Conservation (phyloP, 306 rosid species). For the Cicer chorassanicum region DNA sequence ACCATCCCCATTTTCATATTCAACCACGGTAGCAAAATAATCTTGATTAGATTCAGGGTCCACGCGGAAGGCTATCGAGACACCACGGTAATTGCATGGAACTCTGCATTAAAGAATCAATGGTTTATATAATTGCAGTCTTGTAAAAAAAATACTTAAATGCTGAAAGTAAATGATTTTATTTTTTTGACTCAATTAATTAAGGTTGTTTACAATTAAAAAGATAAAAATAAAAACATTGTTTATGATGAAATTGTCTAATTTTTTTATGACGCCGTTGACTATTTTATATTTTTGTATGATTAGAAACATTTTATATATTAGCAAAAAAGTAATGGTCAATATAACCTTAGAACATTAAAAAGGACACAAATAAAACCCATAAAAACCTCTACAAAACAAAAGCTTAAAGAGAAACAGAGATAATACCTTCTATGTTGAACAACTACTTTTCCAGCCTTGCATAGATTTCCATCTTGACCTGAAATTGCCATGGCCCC, state of each 20-base stretch:
- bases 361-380: background rate
- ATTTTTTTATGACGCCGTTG: too few species aligned
- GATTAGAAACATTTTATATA: too few species aligned
- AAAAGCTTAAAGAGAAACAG: background rate
- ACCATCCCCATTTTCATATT: constrained; percentile 71
- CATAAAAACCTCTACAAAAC: background rate
- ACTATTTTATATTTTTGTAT: too few species aligned
- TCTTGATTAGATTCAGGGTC: constrained; percentile 63
- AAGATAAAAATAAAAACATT: background rate
- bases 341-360: background rate
- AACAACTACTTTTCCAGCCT: constrained; percentile 59
- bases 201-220: background rate
- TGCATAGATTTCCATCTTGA: constrained; percentile 50
- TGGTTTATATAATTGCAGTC: background rate
- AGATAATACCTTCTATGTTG: constrained; percentile 58
- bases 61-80: constrained; percentile 53
- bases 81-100: constrained; percentile 58
- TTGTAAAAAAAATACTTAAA: background rate
- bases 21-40: constrained; percentile 60
- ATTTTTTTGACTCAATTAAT: too few species aligned
- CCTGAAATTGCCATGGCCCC: constrained; percentile 82
- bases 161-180: background rate
- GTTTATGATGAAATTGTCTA: too few species aligned
- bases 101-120: constrained; percentile 46
- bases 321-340: too few species aligned